Evolutionary conservation across 106 monocot species (phyloP), one percentile per base, ranked within the genome.

Genomic region (Allium sativum): DNA sequence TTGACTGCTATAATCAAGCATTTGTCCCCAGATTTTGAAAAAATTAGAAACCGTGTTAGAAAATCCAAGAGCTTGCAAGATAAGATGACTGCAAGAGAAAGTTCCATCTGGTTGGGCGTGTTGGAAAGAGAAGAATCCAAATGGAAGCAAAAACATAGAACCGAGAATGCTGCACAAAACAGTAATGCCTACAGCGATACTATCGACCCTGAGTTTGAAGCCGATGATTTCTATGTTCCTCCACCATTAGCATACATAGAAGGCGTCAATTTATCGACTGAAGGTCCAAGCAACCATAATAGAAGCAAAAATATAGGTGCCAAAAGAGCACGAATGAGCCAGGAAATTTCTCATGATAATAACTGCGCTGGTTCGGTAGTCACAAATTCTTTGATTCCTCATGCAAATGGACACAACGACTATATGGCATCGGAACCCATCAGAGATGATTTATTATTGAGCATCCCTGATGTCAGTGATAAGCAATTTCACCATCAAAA

Each of bases 11-110:
- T 98, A 10, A 88, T 98, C n/a, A 91, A 98, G 76, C 96, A 98
- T 59, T 88, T 98, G 96, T 84, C 90, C 47, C 96, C 96, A 14
- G 82, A 91, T 78, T 79, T 91, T 57, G 82, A 76, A 12, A 98
- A 98, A 62, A 85, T 98, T 8, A 82, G 71, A 68, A 81, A 69
- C 6, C 84, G 79, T 78, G 77, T 98, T 9, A 67, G 80, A 52
- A 98, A 98, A 76, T 91, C 90, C 15, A 98, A 98, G 71, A 88
- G 87, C 61, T 85, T 98, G 72, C 96, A 98, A 72, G 96, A 91
- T 69, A 98, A 98, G 65, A 98, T 98, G 96, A 98, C 77, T 47
- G 96, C 91, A 0, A 88, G 88, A 71, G 96, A 96, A 72, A 91
- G 91, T 53, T 76, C 76, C 7, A 96, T 96, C 60, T 96, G 96